Evolutionary conservation across 495 filamentous ascomycete genomes (phyloP), one percentile per base, ranked within the genome.

Genomic region (Antarctomyces pellizariae): DNA sequence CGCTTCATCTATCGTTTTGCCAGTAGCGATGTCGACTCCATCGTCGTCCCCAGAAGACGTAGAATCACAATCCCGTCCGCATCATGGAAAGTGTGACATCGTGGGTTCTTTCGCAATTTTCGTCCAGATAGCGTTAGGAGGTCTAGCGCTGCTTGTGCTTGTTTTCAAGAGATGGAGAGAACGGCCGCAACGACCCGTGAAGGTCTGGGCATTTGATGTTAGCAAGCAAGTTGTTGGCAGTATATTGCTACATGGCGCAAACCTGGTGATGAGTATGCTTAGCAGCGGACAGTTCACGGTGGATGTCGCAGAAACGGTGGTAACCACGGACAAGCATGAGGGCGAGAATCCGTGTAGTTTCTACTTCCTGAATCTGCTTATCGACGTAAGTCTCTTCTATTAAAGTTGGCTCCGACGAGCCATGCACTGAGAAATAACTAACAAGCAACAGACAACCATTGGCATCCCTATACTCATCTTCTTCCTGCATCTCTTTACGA

Each of bases 151-250:
- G 16, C 48, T 80, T 18, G 74, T 80, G 3, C 60, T 97, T 11
- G 82, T 95, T 10, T 91, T 67, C 49, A 97, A 97, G 50, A 64
- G 86, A 35, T 92, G 75, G 65, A 63, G 76, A 33, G 86, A 97
- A 52, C 57, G 74, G 14, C 84, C 84, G 1, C 84, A 92, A 41
- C 65, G 86, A 22, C 89, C 89, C 10, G 32, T 95, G 30, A 79
- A 78, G 49, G 76, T 97, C 35, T 97, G 83, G 83, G 79, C 71
- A 38, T 95, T 95, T 44, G 86, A 97, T 49, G 86, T 70, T 17
- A 84, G 75, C 9, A 97, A 97, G 53, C 86, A 97, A 54, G 80
- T 97, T n/a, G 72, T 92, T 34, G 86, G 86, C 6, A 82, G 77
- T 22, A 66, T 75, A 22, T 61, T 97, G 54, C 65, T 91, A 13